Conservation (phyloP, 2,329 filamentous ascomycete genomes). For the Metarhizium humberi region DNA sequence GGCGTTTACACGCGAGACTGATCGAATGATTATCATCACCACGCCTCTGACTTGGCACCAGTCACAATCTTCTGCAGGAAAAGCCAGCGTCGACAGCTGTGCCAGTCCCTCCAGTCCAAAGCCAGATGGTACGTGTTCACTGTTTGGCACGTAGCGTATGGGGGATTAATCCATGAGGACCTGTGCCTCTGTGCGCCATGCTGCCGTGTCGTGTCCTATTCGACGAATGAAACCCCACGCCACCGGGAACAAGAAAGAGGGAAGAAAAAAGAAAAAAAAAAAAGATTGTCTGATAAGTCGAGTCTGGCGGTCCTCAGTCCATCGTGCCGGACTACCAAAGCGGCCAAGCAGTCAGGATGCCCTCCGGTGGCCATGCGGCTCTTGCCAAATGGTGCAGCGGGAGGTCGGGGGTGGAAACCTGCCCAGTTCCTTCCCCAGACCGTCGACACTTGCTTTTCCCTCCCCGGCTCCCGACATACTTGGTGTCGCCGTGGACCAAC, state of each 20-base stretch:
- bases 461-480: neutral
- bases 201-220: neutral
- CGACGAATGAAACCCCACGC: neutral
- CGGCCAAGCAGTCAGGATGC: neutral
- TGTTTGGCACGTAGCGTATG: no score
- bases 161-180: no score
- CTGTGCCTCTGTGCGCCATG: neutral
- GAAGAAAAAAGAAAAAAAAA: neutral
- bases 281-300: neutral
- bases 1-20: neutral
- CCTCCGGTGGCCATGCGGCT: slow-evolving; percentile 3
- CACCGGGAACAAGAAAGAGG: neutral
- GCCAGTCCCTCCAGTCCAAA: neutral
- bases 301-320: neutral
- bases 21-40: neutral
- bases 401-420: neutral
- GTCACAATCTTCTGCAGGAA: neutral
- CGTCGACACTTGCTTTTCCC: neutral
- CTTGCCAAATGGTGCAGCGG: neutral
- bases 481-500: no score
- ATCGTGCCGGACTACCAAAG: no score
- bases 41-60: neutral
- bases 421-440: no score
- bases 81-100: neutral
- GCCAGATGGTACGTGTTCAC: no score